Conservation (phyloP, 768 basidiomycete genomes). For the Tylopilus cervinicoccineus region DNA sequence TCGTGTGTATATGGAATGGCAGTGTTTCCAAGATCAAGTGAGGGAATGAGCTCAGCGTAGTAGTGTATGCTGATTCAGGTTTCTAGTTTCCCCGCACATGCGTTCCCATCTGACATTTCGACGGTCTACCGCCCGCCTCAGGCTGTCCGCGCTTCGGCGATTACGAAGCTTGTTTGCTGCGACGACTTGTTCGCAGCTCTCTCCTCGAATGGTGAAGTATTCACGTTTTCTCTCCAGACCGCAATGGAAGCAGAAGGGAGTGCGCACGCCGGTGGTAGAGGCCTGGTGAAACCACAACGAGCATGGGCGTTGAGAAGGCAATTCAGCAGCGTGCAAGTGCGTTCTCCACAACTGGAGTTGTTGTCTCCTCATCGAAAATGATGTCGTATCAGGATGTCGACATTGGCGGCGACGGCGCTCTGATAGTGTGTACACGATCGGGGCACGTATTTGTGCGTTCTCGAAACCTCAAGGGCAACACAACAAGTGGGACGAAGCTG, state of each 20-base stretch:
- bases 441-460: slow-evolving; percentile 90
- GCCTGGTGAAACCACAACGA: slow-evolving; percentile 67
- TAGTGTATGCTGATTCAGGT: background rate
- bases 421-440: slow-evolving; percentile 91
- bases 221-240: slow-evolving; percentile 60
- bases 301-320: slow-evolving; percentile 88
- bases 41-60: slow-evolving; percentile 14
- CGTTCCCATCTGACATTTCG: slow-evolving; percentile 70
- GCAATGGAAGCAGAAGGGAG: slow-evolving; percentile 29
- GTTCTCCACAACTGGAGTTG: slow-evolving; percentile 15
- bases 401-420: slow-evolving; percentile 78
- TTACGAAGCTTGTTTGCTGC: slow-evolving; percentile 74
- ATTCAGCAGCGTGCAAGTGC: slow-evolving; percentile 75
- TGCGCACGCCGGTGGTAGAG: slow-evolving; percentile 21
- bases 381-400: slow-evolving; percentile 67
- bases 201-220: slow-evolving; percentile 86
- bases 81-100: slow-evolving; percentile 67
- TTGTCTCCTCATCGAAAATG: background rate
- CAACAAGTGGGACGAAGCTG: slow-evolving; percentile 38
- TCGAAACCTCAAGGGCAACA: slow-evolving; percentile 38
- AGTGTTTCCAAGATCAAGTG: slow-evolving; percentile 71
- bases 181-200: slow-evolving; percentile 82
- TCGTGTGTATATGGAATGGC: slow-evolving; percentile 80
- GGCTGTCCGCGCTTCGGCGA: slow-evolving; percentile 61
- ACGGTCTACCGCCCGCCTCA: slow-evolving; percentile 78